Evolutionary conservation across 768 basidiomycete genomes (phyloP).

Genomic region (Russula griseocarnosa): DNA sequence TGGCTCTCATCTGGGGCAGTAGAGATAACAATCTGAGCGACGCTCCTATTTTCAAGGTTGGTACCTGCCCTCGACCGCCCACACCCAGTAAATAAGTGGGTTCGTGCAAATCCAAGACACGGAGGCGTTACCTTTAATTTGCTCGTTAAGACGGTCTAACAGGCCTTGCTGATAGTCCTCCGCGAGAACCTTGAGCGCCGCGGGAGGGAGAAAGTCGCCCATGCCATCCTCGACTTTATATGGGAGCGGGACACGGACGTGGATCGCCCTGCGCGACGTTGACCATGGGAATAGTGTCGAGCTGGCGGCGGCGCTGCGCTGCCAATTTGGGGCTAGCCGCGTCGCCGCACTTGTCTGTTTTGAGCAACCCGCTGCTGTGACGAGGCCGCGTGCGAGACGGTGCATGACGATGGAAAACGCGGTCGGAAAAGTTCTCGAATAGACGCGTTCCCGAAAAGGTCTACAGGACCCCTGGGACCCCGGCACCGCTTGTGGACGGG

Average conservation of each 20-base stretch:
- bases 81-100: constrained; percentile 7
- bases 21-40: constrained; percentile 69
- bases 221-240: constrained; percentile 71
- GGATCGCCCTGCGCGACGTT: constrained; percentile 38
- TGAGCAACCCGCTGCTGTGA: not conserved
- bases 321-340: not conserved
- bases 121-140: constrained; percentile 56
- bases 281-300: not conserved
- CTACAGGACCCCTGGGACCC: not conserved
- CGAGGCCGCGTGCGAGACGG: constrained; percentile 15
- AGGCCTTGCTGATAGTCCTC: constrained; percentile 86
- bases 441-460: not conserved
- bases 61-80: constrained; percentile 43
- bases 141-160: constrained; percentile 69
- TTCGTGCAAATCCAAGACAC: constrained; percentile 9
- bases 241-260: constrained; percentile 52
- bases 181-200: constrained; percentile 65
- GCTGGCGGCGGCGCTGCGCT: not conserved
- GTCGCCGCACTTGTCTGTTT: not conserved
- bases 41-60: constrained; percentile 49
- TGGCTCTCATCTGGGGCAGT: constrained; percentile 56
- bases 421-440: not conserved
- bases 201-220: constrained; percentile 71
- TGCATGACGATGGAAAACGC: constrained; percentile 14
- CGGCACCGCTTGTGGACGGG: not conserved